Evolutionary conservation across 2,329 filamentous ascomycete species (phyloP).

Genomic region (Fusarium nygamai): DNA sequence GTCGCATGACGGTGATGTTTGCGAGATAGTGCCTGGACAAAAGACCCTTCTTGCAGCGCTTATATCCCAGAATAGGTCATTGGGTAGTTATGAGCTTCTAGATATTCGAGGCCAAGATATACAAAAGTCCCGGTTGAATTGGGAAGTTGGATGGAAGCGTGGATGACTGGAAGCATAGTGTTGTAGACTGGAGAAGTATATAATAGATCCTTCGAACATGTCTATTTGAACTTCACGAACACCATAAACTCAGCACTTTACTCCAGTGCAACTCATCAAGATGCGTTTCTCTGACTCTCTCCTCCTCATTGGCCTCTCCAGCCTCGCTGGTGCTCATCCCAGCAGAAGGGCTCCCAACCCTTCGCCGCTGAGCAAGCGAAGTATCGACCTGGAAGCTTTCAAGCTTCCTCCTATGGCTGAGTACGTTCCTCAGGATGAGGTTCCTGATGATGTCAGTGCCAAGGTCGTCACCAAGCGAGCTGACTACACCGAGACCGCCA

Average conservation of each 20-base stretch:
- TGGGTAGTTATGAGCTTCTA: neutral
- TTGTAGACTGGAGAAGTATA: neutral
- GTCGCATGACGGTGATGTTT: neutral
- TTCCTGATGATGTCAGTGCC: slow-evolving; percentile 38
- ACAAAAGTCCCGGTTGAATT: slow-evolving; percentile 19
- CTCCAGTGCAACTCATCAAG: neutral
- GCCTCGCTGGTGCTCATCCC: slow-evolving; percentile 48
- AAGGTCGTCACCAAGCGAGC: slow-evolving; percentile 38
- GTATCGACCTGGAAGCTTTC: slow-evolving; percentile 48
- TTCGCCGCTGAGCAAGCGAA: slow-evolving; percentile 42
- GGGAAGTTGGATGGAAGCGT: slow-evolving; percentile 4
- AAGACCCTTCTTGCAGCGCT: slow-evolving; percentile 7
- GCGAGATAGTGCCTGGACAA: slow-evolving; percentile 4
- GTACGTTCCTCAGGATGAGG: slow-evolving; percentile 40
- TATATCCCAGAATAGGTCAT: neutral
- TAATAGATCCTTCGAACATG: neutral
- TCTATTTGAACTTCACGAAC: neutral
- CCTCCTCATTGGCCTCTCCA: slow-evolving; percentile 48
- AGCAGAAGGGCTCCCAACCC: slow-evolving; percentile 39
- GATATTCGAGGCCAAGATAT: slow-evolving; percentile 6
- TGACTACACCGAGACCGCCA: slow-evolving; percentile 56
- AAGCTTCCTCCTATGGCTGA: slow-evolving; percentile 45
- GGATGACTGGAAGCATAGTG: neutral
- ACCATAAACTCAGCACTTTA: neutral
- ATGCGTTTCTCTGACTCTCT: slow-evolving; percentile 47